Evolutionary conservation across 2,329 filamentous ascomycete genomes (phyloP).

Genomic region (Beauveria sp.): DNA sequence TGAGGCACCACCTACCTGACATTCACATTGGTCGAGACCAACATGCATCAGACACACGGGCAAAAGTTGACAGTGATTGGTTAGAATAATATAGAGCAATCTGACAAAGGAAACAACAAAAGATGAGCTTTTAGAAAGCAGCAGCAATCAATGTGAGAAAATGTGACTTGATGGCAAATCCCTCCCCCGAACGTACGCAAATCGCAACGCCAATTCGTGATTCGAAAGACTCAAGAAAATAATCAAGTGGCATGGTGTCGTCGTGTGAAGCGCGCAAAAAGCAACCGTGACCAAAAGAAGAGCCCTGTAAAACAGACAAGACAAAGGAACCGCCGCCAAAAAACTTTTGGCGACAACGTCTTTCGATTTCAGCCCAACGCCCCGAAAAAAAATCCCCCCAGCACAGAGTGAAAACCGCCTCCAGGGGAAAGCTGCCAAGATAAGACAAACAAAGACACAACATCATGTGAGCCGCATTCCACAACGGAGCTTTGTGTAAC

Average conservation of each 20-base stretch:
- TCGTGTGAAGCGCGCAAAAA: conserved; percentile 27
- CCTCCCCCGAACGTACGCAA: conserved; percentile 10
- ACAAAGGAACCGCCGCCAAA: background rate
- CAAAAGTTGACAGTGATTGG: background rate
- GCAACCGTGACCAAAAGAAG: conserved; percentile 8
- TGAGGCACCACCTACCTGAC: too few relatives aligned
- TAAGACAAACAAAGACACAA: conserved; percentile 19
- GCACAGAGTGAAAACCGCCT: conserved; percentile 15
- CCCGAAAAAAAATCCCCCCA: conserved; percentile 16
- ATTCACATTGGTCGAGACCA: too few relatives aligned
- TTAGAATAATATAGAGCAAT: background rate
- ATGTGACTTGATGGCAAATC: conserved; percentile 10
- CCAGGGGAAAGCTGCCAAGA: conserved; percentile 15
- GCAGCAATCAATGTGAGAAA: conserved; percentile 12
- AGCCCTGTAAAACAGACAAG: conserved; percentile 4
- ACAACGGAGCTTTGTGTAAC: background rate
- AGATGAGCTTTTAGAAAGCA: conserved; percentile 5
- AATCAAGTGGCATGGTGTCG: conserved; percentile 21
- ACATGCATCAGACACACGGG: background rate
- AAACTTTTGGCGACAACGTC: conserved; percentile 12
- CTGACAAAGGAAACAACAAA: conserved; percentile 8
- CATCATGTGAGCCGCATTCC: conserved; percentile 11
- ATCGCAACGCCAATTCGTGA: conserved; percentile 36
- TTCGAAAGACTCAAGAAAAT: conserved; percentile 23
- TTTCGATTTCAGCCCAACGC: conserved; percentile 21